Evolutionary conservation across 2,329 filamentous ascomycete species (phyloP).

Genomic region (Talaromyces sp.): DNA sequence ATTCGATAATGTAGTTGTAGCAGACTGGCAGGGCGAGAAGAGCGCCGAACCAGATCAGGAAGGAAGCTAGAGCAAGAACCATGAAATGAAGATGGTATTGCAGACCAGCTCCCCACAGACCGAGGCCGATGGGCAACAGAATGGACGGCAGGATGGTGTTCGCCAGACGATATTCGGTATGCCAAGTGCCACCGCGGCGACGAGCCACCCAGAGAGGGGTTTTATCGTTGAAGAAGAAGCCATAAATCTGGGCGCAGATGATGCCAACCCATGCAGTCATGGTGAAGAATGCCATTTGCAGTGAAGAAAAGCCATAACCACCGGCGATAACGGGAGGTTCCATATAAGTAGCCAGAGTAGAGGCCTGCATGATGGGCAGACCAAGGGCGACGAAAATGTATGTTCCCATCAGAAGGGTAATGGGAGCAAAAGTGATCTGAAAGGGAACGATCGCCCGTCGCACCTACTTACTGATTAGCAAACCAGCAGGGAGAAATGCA

Average conservation of each 20-base stretch:
- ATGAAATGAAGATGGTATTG: conserved; percentile 13
- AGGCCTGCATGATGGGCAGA: conserved; percentile 21
- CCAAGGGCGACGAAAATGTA: conserved; percentile 28
- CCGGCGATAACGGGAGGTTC: conserved; percentile 16
- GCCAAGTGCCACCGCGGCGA: conserved; percentile 30
- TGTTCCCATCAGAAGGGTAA: conserved; percentile 28
- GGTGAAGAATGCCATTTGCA: conserved; percentile 19
- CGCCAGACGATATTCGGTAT: conserved; percentile 36
- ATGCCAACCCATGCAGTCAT: conserved; percentile 24
- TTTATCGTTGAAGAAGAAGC: conserved; percentile 19
- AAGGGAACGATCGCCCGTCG: conserved; percentile 13
- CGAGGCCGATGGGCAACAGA: conserved; percentile 9
- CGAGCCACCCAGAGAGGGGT: conserved; percentile 18
- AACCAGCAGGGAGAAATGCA: neutral
- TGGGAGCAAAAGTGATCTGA: conserved; percentile 22
- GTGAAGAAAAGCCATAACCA: conserved; percentile 19
- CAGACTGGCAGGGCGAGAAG: conserved; percentile 9
- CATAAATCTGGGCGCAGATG: conserved; percentile 19
- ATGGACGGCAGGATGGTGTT: conserved; percentile 8
- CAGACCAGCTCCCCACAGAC: conserved; percentile 7
- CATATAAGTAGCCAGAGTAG: conserved; percentile 17
- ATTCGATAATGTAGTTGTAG: conserved; percentile 12
- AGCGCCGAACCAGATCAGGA: conserved; percentile 8
- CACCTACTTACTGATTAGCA: conserved; percentile 3
- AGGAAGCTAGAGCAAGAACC: conserved; percentile 8